Conservation (phyloP, 1,139 yeast species). For the Lodderomyces beijingensis region DNA sequence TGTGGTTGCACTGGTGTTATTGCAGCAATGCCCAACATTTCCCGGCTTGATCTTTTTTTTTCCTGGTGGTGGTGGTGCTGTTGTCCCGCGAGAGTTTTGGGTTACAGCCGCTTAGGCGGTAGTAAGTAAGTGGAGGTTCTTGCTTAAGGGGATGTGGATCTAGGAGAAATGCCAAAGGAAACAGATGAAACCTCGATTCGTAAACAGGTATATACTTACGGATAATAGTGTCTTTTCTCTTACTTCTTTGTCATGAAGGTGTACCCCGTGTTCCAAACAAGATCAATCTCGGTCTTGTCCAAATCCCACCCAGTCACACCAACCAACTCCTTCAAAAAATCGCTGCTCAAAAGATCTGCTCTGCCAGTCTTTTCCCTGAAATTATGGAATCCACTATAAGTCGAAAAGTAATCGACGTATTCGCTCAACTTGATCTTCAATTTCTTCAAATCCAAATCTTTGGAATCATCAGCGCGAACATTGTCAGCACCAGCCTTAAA, state of each 20-base stretch:
- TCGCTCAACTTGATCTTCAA: slow-evolving; percentile 20
- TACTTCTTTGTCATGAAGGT: slow-evolving; percentile 25
- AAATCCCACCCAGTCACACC: slow-evolving; percentile 29
- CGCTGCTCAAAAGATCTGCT: slow-evolving; percentile 17
- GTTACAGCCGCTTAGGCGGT: too few relatives aligned
- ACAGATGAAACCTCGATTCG: too few relatives aligned
- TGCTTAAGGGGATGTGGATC: too few relatives aligned
- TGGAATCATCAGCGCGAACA: slow-evolving; percentile 15
- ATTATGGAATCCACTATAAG: slow-evolving; percentile 38
- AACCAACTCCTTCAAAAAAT: slow-evolving; percentile 23
- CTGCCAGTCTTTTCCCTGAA: slow-evolving; percentile 28
- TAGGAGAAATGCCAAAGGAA: too few relatives aligned
- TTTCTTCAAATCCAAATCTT: slow-evolving; percentile 24
- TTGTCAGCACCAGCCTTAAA: slow-evolving; percentile 20
- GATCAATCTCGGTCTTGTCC: slow-evolving; percentile 25
- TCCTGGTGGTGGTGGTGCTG: too few relatives aligned
- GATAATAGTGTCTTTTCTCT: too few relatives aligned
- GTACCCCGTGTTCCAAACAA: slow-evolving; percentile 41
- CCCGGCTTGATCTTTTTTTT: too few relatives aligned
- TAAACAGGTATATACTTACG: too few relatives aligned
- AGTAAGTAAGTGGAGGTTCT: too few relatives aligned
- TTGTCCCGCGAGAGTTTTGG: too few relatives aligned
- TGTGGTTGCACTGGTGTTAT: too few relatives aligned
- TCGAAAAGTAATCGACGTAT: slow-evolving; percentile 27
- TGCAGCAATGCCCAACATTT: too few relatives aligned